Percentiles rank a stretch among this genome's conserved stretches.
Conservation (phyloP, 2,329 filamentous ascomycete genomes). For the Fusarium mexicanum region DNA sequence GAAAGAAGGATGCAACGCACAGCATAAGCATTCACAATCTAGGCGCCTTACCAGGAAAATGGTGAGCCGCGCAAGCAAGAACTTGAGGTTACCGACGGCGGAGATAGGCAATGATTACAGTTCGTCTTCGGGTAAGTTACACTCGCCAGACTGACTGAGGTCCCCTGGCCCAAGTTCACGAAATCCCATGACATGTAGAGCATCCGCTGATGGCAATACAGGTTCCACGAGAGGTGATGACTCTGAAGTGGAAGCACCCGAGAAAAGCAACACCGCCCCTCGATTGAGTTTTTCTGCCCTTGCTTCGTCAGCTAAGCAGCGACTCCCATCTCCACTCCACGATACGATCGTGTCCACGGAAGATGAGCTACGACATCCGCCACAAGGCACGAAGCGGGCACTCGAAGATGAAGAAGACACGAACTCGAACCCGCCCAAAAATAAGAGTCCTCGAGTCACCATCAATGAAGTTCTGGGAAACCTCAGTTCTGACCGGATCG, state of each 20-base stretch:
- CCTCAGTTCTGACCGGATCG: background rate
- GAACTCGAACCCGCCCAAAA: too few species aligned
- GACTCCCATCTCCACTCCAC: background rate
- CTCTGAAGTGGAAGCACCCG: background rate
- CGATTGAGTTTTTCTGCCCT: background rate
- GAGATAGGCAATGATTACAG: background rate
- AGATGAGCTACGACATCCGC: background rate
- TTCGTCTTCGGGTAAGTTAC: background rate
- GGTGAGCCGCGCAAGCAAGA: background rate
- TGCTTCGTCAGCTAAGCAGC: background rate
- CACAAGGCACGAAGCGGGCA: background rate
- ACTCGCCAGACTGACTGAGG: background rate
- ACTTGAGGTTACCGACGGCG: fast-evolving
- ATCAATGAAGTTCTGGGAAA: background rate
- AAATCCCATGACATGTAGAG: background rate
- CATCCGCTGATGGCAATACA: background rate
- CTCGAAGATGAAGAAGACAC: background rate
- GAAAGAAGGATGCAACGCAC: fast-evolving
- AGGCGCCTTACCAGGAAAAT: background rate
- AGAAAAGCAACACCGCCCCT: fast-evolving
- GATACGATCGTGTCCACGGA: background rate
- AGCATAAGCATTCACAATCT: background rate
- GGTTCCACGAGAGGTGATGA: background rate
- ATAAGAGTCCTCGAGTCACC: background rate
- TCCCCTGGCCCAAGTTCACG: background rate